These are phyloP conservation scores for Neurospora sp. DNA, from an alignment of 495 filamentous ascomycete species.

Conservation along the genomic window DNA sequence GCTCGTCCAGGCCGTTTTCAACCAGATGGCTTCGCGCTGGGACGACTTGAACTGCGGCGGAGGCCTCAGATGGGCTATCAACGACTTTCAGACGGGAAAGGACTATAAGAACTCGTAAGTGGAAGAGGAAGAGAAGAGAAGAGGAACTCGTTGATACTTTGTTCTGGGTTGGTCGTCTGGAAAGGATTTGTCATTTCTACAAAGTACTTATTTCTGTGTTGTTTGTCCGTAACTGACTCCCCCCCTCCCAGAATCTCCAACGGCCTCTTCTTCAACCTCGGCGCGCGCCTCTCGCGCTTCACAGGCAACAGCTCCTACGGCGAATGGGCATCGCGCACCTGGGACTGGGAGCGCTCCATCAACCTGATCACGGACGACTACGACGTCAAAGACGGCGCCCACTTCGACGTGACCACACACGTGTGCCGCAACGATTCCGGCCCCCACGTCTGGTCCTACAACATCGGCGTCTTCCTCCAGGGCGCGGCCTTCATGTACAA, in stretches of 20 bases:
- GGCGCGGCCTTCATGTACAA: slow-evolving; percentile 76
- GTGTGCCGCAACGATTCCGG: slow-evolving; percentile 49
- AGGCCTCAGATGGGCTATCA: slow-evolving; percentile 81
- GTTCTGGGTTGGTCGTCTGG: not conserved
- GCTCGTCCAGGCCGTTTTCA: slow-evolving; percentile 70
- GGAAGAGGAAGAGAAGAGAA: not conserved
- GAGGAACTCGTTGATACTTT: not conserved
- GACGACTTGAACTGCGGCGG: slow-evolving; percentile 57
- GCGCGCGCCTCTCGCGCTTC: slow-evolving; percentile 62
- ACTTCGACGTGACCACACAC: slow-evolving; percentile 24
- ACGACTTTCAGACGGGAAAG: slow-evolving; percentile 69
- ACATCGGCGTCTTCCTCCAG: slow-evolving; percentile 61
- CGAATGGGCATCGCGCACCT: slow-evolving; percentile 63
- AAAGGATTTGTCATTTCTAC: not conserved
- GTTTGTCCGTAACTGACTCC: not conserved
- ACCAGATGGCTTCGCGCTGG: slow-evolving; percentile 61
- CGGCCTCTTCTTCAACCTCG: slow-evolving; percentile 73
- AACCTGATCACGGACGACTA: slow-evolving; percentile 53
- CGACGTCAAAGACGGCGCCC: slow-evolving; percentile 59
- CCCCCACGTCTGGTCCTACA: slow-evolving; percentile 66
- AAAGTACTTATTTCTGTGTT: not conserved
- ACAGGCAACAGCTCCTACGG: slow-evolving; percentile 69
- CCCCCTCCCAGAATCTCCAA: slow-evolving; percentile 47
- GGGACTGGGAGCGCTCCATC: slow-evolving; percentile 53
- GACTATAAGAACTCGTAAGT: slow-evolving; percentile 59